These are phyloP conservation scores for Hyphopichia buzzinii DNA, from an alignment of 1,139 yeast genomes.

Conservation along the genomic window DNA sequence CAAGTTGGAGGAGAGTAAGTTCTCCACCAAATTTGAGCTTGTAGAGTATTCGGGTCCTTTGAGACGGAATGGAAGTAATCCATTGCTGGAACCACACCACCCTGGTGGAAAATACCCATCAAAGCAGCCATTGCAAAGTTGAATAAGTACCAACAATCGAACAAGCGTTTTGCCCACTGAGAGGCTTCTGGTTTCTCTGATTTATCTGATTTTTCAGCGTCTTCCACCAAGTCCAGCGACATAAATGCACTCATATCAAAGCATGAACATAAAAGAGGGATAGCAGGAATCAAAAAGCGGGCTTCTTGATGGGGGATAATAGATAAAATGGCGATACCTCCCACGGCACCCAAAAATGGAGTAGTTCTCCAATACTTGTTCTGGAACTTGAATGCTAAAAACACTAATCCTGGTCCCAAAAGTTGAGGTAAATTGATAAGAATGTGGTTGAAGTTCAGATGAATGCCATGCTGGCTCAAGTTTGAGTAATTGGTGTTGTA, in stretches of 20 bases:
- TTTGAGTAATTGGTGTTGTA: slow-evolving; percentile 66
- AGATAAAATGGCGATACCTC: slow-evolving; percentile 66
- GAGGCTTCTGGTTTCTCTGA: not conserved
- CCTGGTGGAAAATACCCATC: slow-evolving; percentile 86
- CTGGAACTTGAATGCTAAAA: slow-evolving; percentile 34
- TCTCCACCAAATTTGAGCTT: slow-evolving; percentile 77
- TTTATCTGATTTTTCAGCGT: slow-evolving; percentile 3
- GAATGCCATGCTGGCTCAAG: slow-evolving; percentile 77
- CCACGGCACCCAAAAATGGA: slow-evolving; percentile 56
- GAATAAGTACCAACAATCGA: slow-evolving; percentile 59
- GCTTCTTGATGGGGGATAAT: slow-evolving; percentile 88
- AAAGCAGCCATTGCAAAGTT: slow-evolving; percentile 58
- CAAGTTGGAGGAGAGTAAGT: slow-evolving; percentile 93
- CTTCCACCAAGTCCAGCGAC: slow-evolving; percentile 6
- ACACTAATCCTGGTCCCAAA: slow-evolving; percentile 69
- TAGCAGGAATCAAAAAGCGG: slow-evolving; percentile 73
- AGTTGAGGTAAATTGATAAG: slow-evolving; percentile 75
- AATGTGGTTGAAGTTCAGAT: slow-evolving; percentile 72
- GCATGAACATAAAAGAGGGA: slow-evolving; percentile 70
- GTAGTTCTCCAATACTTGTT: slow-evolving; percentile 41
- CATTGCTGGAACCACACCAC: slow-evolving; percentile 78
- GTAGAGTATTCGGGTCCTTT: slow-evolving; percentile 3
- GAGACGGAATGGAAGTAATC: slow-evolving; percentile 24
- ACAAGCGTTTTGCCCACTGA: slow-evolving; percentile 12
- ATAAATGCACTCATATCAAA: slow-evolving; percentile 40